These are phyloP conservation scores for Chrysopogon serrulatus DNA, from an alignment of 176 grass and related monocot genomes.

Conservation along the genomic window DNA sequence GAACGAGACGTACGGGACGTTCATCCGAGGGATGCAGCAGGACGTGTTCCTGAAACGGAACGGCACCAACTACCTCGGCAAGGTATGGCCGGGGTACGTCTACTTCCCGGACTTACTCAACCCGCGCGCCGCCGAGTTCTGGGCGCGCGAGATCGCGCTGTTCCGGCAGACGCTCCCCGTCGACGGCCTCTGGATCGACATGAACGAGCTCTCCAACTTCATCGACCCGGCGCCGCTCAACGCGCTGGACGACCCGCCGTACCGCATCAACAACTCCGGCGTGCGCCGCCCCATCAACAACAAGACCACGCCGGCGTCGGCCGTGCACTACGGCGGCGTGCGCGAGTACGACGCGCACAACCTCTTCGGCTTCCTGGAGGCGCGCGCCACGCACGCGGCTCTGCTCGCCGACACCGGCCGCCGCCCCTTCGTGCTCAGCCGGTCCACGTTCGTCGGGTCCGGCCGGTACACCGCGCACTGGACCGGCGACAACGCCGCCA, in stretches of 20 bases:
- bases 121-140: conserved; percentile 53
- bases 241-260: conserved; percentile 64
- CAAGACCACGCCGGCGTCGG: conserved; percentile 59
- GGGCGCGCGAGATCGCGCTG: conserved; percentile 56
- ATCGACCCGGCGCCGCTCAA: conserved; percentile 28
- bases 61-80: conserved; percentile 59
- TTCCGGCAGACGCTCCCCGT: conserved; percentile 70
- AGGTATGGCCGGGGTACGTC: conserved; percentile 75
- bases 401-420: conserved; percentile 53
- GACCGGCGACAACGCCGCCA: conserved; percentile 63
- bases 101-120: conserved; percentile 88
- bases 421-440: conserved; percentile 70
- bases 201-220: conserved; percentile 95
- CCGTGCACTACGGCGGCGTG: conserved; percentile 57
- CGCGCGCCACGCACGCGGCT: conserved; percentile 50
- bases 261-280: conserved; percentile 76
- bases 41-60: conserved; percentile 71
- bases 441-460: conserved; percentile 82
- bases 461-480: conserved; percentile 77
- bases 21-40: conserved; percentile 43
- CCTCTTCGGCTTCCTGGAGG: conserved; percentile 66
- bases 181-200: conserved; percentile 91
- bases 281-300: conserved; percentile 40
- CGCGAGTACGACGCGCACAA: conserved; percentile 82
- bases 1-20: conserved; percentile 54